These are phyloP conservation scores for Ramaria rubella DNA, from an alignment of 768 basidiomycete genomes.

Conservation along the genomic window DNA sequence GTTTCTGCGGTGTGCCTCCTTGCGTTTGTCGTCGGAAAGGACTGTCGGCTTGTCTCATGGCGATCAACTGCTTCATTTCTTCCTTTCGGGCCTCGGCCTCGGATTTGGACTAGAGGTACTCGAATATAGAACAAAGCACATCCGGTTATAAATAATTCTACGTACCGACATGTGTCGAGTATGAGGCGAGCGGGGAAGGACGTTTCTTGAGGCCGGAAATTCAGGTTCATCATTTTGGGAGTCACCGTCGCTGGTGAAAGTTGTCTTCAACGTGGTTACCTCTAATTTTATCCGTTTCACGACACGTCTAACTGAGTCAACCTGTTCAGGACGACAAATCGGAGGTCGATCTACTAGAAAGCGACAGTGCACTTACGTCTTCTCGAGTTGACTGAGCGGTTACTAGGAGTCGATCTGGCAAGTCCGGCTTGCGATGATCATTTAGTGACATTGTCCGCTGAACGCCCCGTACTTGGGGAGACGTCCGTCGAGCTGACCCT, in stretches of 20 bases:
- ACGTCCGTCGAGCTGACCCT: slow-evolving; percentile 46
- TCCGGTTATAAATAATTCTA: not conserved
- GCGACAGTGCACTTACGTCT: slow-evolving; percentile 44
- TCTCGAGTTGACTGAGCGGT: slow-evolving; percentile 51
- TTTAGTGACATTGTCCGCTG: slow-evolving; percentile 28
- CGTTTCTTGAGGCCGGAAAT: not conserved
- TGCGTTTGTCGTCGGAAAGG: slow-evolving; percentile 7
- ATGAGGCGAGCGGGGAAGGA: slow-evolving; percentile 28
- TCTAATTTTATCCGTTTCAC: slow-evolving; percentile 75
- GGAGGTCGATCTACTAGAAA: not conserved
- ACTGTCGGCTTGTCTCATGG: slow-evolving; percentile 47
- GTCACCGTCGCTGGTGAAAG: slow-evolving; percentile 4
- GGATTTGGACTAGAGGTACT: slow-evolving; percentile 45
- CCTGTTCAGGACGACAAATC: slow-evolving; percentile 33
- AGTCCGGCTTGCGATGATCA: slow-evolving; percentile 27
- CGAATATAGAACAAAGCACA: not conserved
- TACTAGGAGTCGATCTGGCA: slow-evolving; percentile 41
- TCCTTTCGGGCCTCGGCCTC: slow-evolving; percentile 75
- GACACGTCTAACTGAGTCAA: slow-evolving; percentile 61
- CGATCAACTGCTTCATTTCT: slow-evolving; percentile 75
- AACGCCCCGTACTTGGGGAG: slow-evolving; percentile 42
- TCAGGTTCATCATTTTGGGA: not conserved
- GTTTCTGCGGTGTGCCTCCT: slow-evolving; percentile 18
- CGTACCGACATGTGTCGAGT: slow-evolving; percentile 26
- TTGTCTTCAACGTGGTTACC: slow-evolving; percentile 20